Conservation (phyloP, 1,139 yeast genomes). For the Sugiyamaella grinbergsii region DNA sequence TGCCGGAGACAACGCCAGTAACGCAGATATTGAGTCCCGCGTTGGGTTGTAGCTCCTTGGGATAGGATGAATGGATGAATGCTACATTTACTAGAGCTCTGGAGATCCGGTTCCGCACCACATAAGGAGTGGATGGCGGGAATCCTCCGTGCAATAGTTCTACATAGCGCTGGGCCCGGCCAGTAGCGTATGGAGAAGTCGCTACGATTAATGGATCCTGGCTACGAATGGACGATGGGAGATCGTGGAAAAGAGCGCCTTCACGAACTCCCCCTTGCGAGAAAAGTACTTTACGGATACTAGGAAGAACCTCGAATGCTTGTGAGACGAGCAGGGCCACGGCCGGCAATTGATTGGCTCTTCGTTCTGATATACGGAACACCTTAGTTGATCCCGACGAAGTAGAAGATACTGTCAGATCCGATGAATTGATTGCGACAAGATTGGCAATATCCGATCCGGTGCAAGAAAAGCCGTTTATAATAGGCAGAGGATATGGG, state of each 20-base stretch:
- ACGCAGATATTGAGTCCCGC: constrained; percentile 68
- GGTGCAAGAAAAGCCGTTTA: constrained; percentile 63
- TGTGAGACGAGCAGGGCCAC: constrained; percentile 62
- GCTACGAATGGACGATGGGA: constrained; percentile 54
- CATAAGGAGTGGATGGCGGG: constrained; percentile 51
- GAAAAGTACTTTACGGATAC: constrained; percentile 59
- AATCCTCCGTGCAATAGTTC: constrained; percentile 54
- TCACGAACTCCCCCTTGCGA: constrained; percentile 74
- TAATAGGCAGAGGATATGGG: constrained; percentile 53
- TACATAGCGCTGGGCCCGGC: constrained; percentile 55
- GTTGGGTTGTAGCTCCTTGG: constrained; percentile 69
- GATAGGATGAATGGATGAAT: constrained; percentile 69
- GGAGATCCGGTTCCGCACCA: constrained; percentile 57
- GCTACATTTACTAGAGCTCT: constrained; percentile 70
- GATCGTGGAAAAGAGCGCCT: constrained; percentile 62
- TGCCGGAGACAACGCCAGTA: constrained; percentile 66
- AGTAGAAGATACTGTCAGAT: constrained; percentile 9
- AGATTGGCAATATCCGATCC: constrained; percentile 47
- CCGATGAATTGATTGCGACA: constrained; percentile 3
- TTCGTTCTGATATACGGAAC: constrained; percentile 61
- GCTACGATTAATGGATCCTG: constrained; percentile 68
- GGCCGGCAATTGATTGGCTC: constrained; percentile 64
- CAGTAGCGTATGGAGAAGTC: constrained; percentile 65
- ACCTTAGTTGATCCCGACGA: constrained; percentile 43
- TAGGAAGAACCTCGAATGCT: constrained; percentile 59